Base-by-base conservation (phyloP, 2,329 filamentous ascomycete species). In the Neopestalotiopsis clavispora region DNA sequence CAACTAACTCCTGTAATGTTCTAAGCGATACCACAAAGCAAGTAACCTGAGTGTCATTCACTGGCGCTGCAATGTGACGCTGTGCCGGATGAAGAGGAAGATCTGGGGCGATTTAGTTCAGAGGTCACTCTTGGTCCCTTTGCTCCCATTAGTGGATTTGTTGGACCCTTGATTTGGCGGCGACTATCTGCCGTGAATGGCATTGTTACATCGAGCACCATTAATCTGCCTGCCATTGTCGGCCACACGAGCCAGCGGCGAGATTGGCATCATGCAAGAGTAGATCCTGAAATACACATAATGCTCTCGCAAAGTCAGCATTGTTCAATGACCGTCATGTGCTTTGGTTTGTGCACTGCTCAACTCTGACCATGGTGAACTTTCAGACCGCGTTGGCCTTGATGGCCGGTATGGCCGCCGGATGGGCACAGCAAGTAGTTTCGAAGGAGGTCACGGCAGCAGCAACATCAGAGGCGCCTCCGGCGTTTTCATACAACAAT, bases 401-500 rank as follows among this genome's bases (percentile, higher is more conserved):
- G 13, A 40, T 40, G 59, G 59, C 30, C n/a, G 59, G 59, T 20
- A 34, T 62, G 9, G 32, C 59, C n/a, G 32, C 30, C 32, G 32
- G 28, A 62, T 20, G 32, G 59, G 59, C 32, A 5, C 30, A 62
- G 59, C 32, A 34, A 42, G 32, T 40, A 7, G 34, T 42, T 62
- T 62, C 59, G 17, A 20, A 56, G 34, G 23, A 4, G 23, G 23
- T 28, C 23, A 32, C 32, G 5, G 38, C 52, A 30, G 30, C 52
- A 38, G 30, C 65, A 28, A 12, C 23, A n/a, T n/a, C 56, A 42
- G 52, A 56, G 14, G n/a, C 30, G 7, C n/a, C 58, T 23, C 38
- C 66, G 9, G 66, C 66, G 3, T 67, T 67, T 45, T 62, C 66
- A 4, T 67, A 67, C 42, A 57, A 63, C 40, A 62, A 63, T 62